Evolutionary conservation across 352 stramenopile genomes (phyloP), one percentile per base, ranked within the genome.

Genomic region (Pythium diclinum): DNA sequence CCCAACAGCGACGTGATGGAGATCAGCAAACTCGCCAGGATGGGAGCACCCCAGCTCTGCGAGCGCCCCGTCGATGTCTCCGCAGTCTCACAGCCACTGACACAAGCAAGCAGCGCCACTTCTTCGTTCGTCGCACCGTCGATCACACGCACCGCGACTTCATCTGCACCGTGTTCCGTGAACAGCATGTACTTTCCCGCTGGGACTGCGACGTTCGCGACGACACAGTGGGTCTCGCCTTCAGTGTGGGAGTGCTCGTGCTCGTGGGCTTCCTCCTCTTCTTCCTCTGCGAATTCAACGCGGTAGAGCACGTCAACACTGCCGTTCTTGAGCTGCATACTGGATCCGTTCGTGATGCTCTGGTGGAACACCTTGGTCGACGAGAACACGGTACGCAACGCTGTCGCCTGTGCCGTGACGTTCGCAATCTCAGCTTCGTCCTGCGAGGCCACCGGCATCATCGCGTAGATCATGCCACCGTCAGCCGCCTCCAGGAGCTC

Each of bases 1-100:
- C 68, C 68, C 0, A 75, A 21, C 1, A 78, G 51, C 23, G 72
- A 75, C 30, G 66, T 69, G 32, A 78, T 30, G 32, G 64, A 69
- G 54, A 73, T 68, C 8, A 65, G 10, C 14, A 75, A 16, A 11
- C 59, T 71, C 48, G 72, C 63, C 2, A 63, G 56, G 40, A 78
- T 63, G 1, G 71, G 67, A 5, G 61, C 57, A 6, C 14, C 17
- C 69, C 69, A 76, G 42, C 62, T 34, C 16, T 40, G 56, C 11
- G 32, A 2, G 16, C 23, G 5, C 16, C 3, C 7, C 23, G 30
- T 55, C 17, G 52, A 44, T 44, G 17, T 5, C 17, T 54, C 49
- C 8, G 46, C 23, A 6, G 16, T 48, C 33, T 47, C 59, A 36
- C 59, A 67, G 14, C 59, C 65, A 28, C 21, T 44, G n/a, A 64